phyloP scores from a whole-genome alignment of 805 yeast genomes.

The Wickerhamiella bombiphila region DNA sequence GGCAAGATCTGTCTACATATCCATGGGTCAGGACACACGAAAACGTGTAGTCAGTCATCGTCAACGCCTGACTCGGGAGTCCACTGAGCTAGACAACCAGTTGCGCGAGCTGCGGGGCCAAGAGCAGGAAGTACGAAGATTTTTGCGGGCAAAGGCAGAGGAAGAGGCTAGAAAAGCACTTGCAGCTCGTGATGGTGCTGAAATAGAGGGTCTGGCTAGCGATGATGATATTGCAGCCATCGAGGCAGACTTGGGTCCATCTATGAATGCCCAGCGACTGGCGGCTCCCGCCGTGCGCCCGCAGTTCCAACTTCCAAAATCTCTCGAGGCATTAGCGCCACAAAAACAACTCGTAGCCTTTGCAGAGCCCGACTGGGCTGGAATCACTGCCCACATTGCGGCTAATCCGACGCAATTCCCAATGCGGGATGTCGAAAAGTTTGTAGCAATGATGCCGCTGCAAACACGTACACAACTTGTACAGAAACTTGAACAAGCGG shows the following conservation, averaged over 20 bases:
- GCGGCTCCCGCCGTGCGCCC: background rate
- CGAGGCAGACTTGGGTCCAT: conserved; percentile 10
- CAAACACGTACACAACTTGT: conserved; percentile 14
- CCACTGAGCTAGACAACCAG: conserved; percentile 10
- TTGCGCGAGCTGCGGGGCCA: conserved; percentile 10
- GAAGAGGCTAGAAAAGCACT: conserved; percentile 7
- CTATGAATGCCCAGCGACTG: too few species aligned
- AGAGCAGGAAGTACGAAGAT: conserved; percentile 8
- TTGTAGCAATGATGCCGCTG: conserved; percentile 19
- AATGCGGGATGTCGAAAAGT: conserved; percentile 15
- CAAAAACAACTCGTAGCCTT: background rate
- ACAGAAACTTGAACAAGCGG: conserved; percentile 15
- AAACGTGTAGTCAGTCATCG: background rate
- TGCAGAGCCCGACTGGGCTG: conserved; percentile 5
- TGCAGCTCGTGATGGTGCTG: conserved; percentile 6
- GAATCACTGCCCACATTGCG: conserved; percentile 3
- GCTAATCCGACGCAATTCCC: conserved; percentile 7
- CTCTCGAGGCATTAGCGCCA: background rate
- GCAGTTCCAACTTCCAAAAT: background rate
- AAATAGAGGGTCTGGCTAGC: conserved; percentile 4
- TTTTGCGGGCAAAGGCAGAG: conserved; percentile 13
- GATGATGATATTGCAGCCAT: conserved; percentile 12
- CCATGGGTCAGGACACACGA: background rate
- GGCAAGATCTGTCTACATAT: background rate
- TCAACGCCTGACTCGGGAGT: conserved; percentile 6